Conservation (phyloP, 2,329 filamentous ascomycete species). For the Drechslera avenae region DNA sequence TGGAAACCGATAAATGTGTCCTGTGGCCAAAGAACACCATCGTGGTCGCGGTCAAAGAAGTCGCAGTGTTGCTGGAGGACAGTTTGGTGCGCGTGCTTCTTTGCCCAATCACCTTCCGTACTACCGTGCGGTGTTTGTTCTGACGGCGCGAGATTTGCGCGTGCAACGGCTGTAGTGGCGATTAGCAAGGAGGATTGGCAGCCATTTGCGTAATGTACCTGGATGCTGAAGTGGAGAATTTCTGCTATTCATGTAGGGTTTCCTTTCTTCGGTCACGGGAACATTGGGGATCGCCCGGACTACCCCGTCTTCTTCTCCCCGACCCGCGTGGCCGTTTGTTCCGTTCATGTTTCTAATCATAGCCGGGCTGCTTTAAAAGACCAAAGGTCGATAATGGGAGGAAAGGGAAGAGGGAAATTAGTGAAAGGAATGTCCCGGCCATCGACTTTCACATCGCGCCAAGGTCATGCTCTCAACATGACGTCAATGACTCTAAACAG, state of each 20-base stretch:
- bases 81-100: slow-evolving; percentile 48
- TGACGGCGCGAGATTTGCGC: slow-evolving; percentile 51
- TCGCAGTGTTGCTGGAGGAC: slow-evolving; percentile 60
- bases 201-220: slow-evolving; percentile 6
- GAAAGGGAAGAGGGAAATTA: background rate
- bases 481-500: slow-evolving; percentile 12
- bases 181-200: background rate
- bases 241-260: slow-evolving; percentile 14
- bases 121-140: slow-evolving; percentile 51
- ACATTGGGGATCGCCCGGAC: slow-evolving; percentile 15
- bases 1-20: slow-evolving; percentile 58
- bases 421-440: background rate
- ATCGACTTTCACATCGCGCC: slow-evolving; percentile 3
- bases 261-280: slow-evolving; percentile 16
- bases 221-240: slow-evolving; percentile 18
- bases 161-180: slow-evolving; percentile 43
- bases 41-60: slow-evolving; percentile 59
- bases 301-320: slow-evolving; percentile 1
- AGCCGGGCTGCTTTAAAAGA: background rate
- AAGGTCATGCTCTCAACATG: slow-evolving; percentile 7
- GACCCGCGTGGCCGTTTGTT: background rate
- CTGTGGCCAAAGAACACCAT: slow-evolving; percentile 59
- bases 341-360: slow-evolving; percentile 8
- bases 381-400: too few relatives aligned
- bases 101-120: slow-evolving; percentile 45